Conservation (phyloP, 2,329 filamentous ascomycete species). For the Pseudohalonectria lignicola region DNA sequence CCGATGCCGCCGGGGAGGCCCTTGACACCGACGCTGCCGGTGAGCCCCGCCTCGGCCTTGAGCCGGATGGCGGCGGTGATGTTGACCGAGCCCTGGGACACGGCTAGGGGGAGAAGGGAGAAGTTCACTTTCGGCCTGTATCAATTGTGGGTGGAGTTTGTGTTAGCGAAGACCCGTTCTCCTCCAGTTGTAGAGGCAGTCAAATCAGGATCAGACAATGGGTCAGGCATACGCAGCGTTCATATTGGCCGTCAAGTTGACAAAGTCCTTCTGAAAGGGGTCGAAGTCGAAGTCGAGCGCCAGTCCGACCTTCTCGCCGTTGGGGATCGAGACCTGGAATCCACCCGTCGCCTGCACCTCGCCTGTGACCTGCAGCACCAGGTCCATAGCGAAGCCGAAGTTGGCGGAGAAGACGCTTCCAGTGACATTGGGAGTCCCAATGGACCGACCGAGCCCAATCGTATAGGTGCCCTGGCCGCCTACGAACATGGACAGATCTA, state of each 20-base stretch:
- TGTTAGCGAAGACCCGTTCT: no score
- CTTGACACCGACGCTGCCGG: constrained; percentile 1
- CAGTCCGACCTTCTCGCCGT: constrained; percentile 6
- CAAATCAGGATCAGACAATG: background rate
- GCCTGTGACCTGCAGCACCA: constrained; percentile 6
- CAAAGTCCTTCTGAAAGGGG: background rate
- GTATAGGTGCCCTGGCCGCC: constrained; percentile 5
- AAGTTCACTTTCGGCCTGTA: constrained; percentile 6
- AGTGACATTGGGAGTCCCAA: constrained; percentile 1
- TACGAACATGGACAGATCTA: constrained; percentile 6
- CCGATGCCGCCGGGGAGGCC: background rate
- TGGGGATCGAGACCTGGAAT: constrained; percentile 8
- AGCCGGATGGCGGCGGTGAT: constrained; percentile 8
- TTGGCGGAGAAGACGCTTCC: constrained; percentile 5
- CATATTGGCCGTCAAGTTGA: background rate
- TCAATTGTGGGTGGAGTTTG: no score
- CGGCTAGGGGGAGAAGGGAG: constrained; percentile 6
- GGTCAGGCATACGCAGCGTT: background rate
- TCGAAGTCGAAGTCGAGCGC: constrained; percentile 4
- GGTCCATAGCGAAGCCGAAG: constrained; percentile 6
- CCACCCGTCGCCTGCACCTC: constrained; percentile 5
- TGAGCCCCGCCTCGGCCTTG: constrained; percentile 6
- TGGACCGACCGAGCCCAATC: constrained; percentile 5
- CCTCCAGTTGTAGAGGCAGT: background rate
- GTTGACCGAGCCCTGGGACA: constrained; percentile 4